Evolutionary conservation across 2,329 filamentous ascomycete species (phyloP), one percentile per base, ranked within the genome.

Genomic region (Arthrobotrys megalospora): DNA sequence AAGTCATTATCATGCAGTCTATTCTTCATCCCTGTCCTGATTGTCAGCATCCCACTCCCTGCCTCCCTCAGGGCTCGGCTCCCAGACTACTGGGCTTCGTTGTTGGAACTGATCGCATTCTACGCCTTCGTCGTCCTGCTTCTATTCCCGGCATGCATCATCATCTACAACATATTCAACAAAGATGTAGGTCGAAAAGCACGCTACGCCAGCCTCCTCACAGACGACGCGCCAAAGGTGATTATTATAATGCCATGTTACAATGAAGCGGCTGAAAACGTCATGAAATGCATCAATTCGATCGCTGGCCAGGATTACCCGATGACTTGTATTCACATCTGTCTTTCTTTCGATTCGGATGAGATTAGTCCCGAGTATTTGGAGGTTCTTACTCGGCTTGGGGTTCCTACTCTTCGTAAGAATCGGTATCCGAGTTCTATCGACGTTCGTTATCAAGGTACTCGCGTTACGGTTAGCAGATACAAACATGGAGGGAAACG

Each of bases 171-270:
- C 82, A 89, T 97, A 4, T 92, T 97, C 71, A 97, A 93, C 7
- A 92, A 96, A 81, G 92, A 93, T 38, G 87, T 98, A 28, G 94
- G 95, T 21, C 90, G 80, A 91, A 88, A 48, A 93, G 93, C 83
- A 89, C 91, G 65, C 93, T 97, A 83, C 94, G 96, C 83, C 89
- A 93, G 90, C 93, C 0, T 88, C 97, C 63, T 93, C 97, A 83
- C 93, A 96, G 83, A 86, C 89, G 1, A 94, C 91, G 94, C 96
- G 0, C 96, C 95, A 1, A 98, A 98, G 85, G 92, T 97, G 14
- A 93, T 97, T 80, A 92, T 98, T 77, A 91, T 98, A 75, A 97
- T 98, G 94, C 96, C 95, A 3, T 96, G 94, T 83, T 98, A 97
- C 86, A 93, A 96, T 83, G 96, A 98, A 83, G 90, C 94, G 34